A percentile compares a stretch with the other conserved stretches of the same genome.
Conservation (phyloP, 805 yeast species). For the Nakazawaea ishiwadae region DNA sequence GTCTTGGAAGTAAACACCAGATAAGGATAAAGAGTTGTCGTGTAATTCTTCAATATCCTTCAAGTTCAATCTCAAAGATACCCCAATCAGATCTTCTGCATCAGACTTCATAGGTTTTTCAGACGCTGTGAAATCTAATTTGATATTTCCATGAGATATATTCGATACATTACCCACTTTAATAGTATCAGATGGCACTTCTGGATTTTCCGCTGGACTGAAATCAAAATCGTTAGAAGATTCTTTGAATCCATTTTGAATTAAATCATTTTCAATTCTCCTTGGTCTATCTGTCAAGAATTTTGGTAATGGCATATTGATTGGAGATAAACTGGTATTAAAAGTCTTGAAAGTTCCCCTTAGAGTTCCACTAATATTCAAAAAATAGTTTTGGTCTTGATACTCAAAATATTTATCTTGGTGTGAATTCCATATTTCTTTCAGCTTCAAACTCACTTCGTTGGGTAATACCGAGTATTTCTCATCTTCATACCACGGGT, state of each 20-base stretch:
- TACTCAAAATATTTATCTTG: not conserved
- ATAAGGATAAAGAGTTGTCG: slow-evolving; percentile 43
- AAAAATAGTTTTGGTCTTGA: slow-evolving; percentile 21
- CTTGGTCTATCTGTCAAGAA: slow-evolving; percentile 18
- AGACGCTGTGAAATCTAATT: slow-evolving; percentile 9
- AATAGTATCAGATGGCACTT: not conserved
- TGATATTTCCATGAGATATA: slow-evolving; percentile 18
- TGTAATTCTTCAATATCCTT: slow-evolving; percentile 44
- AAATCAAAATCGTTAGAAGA: slow-evolving; percentile 9
- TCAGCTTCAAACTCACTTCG: slow-evolving; percentile 42
- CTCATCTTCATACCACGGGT: slow-evolving; percentile 44
- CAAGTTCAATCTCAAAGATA: slow-evolving; percentile 19
- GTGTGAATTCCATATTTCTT: slow-evolving; percentile 42
- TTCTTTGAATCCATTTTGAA: slow-evolving; percentile 5
- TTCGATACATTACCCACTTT: slow-evolving; percentile 20
- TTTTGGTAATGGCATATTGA: slow-evolving; percentile 26
- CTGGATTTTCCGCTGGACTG: slow-evolving; percentile 4
- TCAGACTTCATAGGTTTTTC: slow-evolving; percentile 15
- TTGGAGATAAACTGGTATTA: slow-evolving; percentile 16
- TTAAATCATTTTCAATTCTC: not conserved
- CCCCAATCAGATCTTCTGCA: slow-evolving; percentile 26
- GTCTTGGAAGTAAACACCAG: slow-evolving; percentile 63
- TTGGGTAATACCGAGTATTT: slow-evolving; percentile 58
- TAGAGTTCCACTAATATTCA: slow-evolving; percentile 46
- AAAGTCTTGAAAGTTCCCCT: slow-evolving; percentile 34